Evolutionary conservation across 441 rosid genomes (phyloP).

Genomic region (Adansonia rubrostipa): DNA sequence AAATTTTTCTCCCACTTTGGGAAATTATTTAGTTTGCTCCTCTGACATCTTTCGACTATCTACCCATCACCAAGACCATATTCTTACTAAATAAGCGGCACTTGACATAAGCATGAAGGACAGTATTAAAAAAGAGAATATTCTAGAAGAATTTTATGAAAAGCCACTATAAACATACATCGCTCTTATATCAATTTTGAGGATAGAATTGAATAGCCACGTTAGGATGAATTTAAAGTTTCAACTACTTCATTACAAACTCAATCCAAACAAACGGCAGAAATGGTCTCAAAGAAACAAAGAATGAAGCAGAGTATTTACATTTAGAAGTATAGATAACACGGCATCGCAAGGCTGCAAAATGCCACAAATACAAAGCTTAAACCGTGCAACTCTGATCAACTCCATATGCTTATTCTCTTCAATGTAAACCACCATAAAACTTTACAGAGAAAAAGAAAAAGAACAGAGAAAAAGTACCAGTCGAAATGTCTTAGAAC

Average conservation of each 20-base stretch:
- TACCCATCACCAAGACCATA: too few species aligned
- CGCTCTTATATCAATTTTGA: too few species aligned
- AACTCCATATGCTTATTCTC: neutral
- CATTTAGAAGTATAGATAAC: neutral
- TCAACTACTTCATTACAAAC: neutral
- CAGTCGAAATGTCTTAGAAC: neutral
- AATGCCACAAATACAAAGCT: slow-evolving; percentile 4
- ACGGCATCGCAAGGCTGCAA: neutral
- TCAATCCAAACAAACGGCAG: neutral
- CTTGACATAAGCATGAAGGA: too few species aligned
- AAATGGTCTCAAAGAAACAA: neutral
- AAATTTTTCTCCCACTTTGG: neutral
- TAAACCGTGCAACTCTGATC: neutral
- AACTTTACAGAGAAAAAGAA: neutral
- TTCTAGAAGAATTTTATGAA: too few species aligned
- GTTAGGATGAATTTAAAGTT: neutral
- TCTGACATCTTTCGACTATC: neutral
- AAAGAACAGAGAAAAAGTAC: neutral
- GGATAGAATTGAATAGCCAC: too few species aligned
- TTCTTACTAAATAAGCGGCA: too few species aligned
- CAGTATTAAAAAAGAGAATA: too few species aligned
- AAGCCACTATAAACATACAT: too few species aligned
- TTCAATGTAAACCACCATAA: slow-evolving; percentile 6
- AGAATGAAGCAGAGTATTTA: neutral
- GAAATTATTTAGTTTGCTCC: neutral